Conservation (phyloP, 2,329 filamentous ascomycete genomes). For the Penicillium sclerotiorum region DNA sequence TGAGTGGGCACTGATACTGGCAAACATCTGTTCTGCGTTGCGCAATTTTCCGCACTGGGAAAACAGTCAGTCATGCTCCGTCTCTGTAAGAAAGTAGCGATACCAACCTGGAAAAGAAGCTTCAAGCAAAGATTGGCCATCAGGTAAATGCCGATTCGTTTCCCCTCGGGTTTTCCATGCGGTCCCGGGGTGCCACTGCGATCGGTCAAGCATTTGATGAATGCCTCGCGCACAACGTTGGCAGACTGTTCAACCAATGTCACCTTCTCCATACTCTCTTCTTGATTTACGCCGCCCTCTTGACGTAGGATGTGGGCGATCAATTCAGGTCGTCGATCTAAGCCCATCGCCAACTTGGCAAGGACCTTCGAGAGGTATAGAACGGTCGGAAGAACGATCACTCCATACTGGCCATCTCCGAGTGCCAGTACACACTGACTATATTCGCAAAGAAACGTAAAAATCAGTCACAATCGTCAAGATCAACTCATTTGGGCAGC, state of each 20-base stretch:
- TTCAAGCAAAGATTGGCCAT: conserved; percentile 90
- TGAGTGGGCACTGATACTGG: conserved; percentile 80
- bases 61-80: conserved; percentile 1
- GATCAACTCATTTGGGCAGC: not conserved
- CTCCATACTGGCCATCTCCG: conserved; percentile 75
- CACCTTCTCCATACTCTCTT: conserved; percentile 68
- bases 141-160: conserved; percentile 84
- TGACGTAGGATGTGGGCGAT: conserved; percentile 62
- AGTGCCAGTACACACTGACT: conserved; percentile 84
- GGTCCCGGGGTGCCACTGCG: conserved; percentile 65
- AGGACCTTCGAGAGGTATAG: conserved; percentile 80
- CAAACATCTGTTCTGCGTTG: conserved; percentile 84
- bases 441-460: not conserved
- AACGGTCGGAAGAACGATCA: conserved; percentile 79
- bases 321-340: conserved; percentile 79
- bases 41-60: conserved; percentile 74
- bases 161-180: conserved; percentile 72
- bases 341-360: conserved; percentile 77
- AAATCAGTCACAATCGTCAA: not conserved
- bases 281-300: conserved; percentile 50
- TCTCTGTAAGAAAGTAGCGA: not conserved
- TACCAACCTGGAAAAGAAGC: conserved; percentile 76
- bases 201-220: conserved; percentile 86
- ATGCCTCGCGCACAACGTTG: conserved; percentile 86
- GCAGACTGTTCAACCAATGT: conserved; percentile 85